phyloP scores from a whole-genome alignment of 31 red algal species.

The Odonthalia washingtoniensis region DNA sequence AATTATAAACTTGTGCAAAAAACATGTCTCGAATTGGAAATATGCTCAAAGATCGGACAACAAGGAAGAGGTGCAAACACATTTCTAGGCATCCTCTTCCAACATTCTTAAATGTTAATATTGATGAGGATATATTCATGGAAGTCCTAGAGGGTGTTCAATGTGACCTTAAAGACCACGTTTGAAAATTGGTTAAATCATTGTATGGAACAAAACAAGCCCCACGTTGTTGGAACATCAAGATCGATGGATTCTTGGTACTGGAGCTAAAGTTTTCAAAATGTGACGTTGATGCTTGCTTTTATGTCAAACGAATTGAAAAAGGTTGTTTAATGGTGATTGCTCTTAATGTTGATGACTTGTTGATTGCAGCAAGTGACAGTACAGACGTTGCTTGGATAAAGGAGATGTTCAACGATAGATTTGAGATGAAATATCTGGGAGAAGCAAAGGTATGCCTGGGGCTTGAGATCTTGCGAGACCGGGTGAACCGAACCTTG shows the following conservation, averaged over 20 bases:
- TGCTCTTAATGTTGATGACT: conserved; percentile 37
- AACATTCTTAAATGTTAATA: conserved; percentile 48
- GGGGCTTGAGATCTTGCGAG: conserved; percentile 30
- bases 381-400: neutral
- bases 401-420: conserved; percentile 3
- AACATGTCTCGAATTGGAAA: no score
- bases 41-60: no score
- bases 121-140: conserved; percentile 55
- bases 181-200: neutral
- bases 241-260: conserved; percentile 45
- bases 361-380: conserved; percentile 33
- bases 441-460: conserved; percentile 21
- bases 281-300: conserved; percentile 38
- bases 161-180: neutral
- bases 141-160: conserved; percentile 37
- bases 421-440: conserved; percentile 47
- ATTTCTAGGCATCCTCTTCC: no score
- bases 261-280: neutral
- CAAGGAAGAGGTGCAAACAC: no score
- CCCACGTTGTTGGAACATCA: conserved; percentile 32
- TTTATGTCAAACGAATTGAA: conserved; percentile 8
- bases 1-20: no score
- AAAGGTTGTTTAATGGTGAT: conserved; percentile 9
- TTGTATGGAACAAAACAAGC: conserved; percentile 40
- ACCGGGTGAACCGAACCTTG: neutral